Conservation (phyloP, 176 grass and related monocot species). For the Pharus latifolius region DNA sequence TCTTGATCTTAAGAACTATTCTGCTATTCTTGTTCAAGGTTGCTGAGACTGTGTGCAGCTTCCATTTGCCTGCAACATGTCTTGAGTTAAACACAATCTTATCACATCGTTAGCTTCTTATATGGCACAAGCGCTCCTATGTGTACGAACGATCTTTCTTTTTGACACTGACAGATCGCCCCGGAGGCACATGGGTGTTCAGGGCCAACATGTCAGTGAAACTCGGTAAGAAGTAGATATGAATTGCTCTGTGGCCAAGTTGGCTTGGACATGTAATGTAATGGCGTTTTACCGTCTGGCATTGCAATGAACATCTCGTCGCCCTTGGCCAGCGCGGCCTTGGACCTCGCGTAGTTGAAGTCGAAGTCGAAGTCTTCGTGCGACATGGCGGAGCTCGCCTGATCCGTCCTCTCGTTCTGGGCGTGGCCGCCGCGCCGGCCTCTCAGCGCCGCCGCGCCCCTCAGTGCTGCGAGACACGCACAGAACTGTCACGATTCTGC, state of each 20-base stretch:
- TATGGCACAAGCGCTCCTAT: too few species aligned
- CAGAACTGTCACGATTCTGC: too few species aligned
- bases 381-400: constrained; percentile 1
- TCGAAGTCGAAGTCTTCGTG: constrained; percentile 63
- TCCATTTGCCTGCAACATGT: constrained; percentile 63
- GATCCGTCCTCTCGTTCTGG: constrained; percentile 25
- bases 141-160: too few species aligned
- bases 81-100: too few species aligned
- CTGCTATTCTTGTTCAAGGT: constrained; percentile 59
- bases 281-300: constrained; percentile 47
- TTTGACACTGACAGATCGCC: too few species aligned
- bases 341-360: constrained; percentile 67
- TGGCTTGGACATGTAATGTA: neutral
- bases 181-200: too few species aligned
- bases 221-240: too few species aligned
- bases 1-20: constrained; percentile 83
- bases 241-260: too few species aligned
- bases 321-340: constrained; percentile 75
- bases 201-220: too few species aligned
- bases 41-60: constrained; percentile 64
- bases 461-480: constrained; percentile 49
- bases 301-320: constrained; percentile 83
- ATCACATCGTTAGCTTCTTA: too few species aligned
- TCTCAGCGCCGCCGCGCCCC: constrained; percentile 61
- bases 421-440: constrained; percentile 42